Conservation (phyloP, 148 eudicot genomes). For the Arbutus unedo region DNA sequence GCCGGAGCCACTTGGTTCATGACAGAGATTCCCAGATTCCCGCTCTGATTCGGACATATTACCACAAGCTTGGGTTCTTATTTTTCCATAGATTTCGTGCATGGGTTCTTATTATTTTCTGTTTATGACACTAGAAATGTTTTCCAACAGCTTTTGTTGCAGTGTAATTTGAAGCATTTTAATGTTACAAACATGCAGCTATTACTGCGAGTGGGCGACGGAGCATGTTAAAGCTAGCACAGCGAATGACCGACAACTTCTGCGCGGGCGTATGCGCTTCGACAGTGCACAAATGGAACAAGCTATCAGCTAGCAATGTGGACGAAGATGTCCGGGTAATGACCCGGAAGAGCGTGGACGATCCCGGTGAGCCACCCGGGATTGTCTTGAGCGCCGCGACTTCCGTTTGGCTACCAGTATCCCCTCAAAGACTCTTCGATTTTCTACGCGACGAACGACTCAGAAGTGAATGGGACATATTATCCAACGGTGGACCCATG, state of each 20-base stretch:
- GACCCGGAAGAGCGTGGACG: slow-evolving; percentile 87
- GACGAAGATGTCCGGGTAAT: slow-evolving; percentile 83
- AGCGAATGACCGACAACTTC: slow-evolving; percentile 85
- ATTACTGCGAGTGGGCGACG: slow-evolving; percentile 69
- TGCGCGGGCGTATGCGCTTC: slow-evolving; percentile 89
- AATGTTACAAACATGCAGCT: slow-evolving; percentile 29
- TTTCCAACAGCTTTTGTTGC: no score
- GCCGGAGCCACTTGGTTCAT: no score
- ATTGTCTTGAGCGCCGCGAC: slow-evolving; percentile 88
- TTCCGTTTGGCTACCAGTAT: slow-evolving; percentile 87
- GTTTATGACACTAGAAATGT: not conserved
- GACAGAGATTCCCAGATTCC: no score
- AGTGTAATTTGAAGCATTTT: not conserved
- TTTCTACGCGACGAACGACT: slow-evolving; percentile 82
- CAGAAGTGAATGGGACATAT: slow-evolving; percentile 86
- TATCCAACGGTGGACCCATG: slow-evolving; percentile 96
- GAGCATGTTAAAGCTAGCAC: slow-evolving; percentile 88
- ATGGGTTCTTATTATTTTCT: not conserved
- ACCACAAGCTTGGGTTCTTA: no score
- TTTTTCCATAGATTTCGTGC: no score
- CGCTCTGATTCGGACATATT: no score
- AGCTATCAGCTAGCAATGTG: slow-evolving; percentile 60
- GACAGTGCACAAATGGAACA: slow-evolving; percentile 89
- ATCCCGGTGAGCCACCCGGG: slow-evolving; percentile 92
- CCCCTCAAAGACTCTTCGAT: slow-evolving; percentile 75